Percentiles rank a stretch among this genome's conserved stretches.
Conservation (phyloP, 768 basidiomycete species). For the Boletellus ananas region DNA sequence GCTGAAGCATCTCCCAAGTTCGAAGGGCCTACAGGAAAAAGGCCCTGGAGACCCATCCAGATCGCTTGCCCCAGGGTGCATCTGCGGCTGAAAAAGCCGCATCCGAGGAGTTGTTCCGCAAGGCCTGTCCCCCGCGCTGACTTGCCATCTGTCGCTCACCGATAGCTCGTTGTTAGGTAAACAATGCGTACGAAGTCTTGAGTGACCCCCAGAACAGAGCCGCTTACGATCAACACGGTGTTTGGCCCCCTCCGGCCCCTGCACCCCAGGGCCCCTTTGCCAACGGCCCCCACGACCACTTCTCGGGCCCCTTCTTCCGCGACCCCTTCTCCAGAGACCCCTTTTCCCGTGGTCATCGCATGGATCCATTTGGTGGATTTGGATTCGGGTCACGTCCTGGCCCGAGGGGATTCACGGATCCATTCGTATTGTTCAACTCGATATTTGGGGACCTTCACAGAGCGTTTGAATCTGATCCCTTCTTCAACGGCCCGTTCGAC, state of each 20-base stretch:
- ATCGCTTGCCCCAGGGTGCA: slow-evolving; percentile 56
- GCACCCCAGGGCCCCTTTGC: slow-evolving; percentile 9
- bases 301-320: slow-evolving; percentile 18
- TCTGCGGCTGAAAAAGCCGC: slow-evolving; percentile 53
- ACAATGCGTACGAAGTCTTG: slow-evolving; percentile 76
- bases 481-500: slow-evolving; percentile 27
- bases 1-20: slow-evolving; percentile 39
- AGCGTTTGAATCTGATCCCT: slow-evolving; percentile 34
- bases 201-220: slow-evolving; percentile 57
- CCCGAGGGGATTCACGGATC: slow-evolving; percentile 56
- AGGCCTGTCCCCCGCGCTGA: slow-evolving; percentile 20
- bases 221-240: slow-evolving; percentile 66
- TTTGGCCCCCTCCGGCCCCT: slow-evolving; percentile 65
- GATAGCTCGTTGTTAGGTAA: slow-evolving; percentile 43
- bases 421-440: slow-evolving; percentile 68
- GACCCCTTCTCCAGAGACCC: slow-evolving; percentile 12
- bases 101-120: slow-evolving; percentile 57
- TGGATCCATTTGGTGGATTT: slow-evolving; percentile 27
- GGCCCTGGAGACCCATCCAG: slow-evolving; percentile 74
- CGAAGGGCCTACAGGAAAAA: slow-evolving; percentile 74
- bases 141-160: background rate
- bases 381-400: slow-evolving; percentile 18
- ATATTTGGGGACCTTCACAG: slow-evolving; percentile 55
- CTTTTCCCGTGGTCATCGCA: slow-evolving; percentile 21
- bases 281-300: slow-evolving; percentile 16